These are phyloP conservation scores for Tubosaeta sp. DNA, from an alignment of 768 basidiomycete species.

Conservation along the genomic window DNA sequence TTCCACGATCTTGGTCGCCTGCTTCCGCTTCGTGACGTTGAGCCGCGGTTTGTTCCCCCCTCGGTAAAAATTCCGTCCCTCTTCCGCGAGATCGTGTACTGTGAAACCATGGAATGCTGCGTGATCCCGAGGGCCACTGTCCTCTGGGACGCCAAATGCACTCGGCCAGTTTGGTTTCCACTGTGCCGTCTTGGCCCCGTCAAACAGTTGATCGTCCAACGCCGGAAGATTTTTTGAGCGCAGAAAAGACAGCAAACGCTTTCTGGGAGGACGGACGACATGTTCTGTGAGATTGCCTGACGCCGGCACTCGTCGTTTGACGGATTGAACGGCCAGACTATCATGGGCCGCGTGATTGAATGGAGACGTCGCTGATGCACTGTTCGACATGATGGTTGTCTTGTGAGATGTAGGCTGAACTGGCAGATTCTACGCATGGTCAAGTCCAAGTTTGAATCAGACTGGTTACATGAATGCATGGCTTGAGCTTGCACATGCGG, in stretches of 20 bases:
- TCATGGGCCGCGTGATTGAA: not conserved
- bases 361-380: constrained; percentile 4
- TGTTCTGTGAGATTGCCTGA: constrained; percentile 8
- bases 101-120: constrained; percentile 8
- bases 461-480: not conserved
- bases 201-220: constrained; percentile 25
- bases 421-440: not conserved
- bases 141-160: constrained; percentile 19
- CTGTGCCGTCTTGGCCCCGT: constrained; percentile 22
- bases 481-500: not conserved
- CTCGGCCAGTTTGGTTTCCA: constrained; percentile 23
- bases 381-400: constrained; percentile 10
- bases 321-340: not conserved
- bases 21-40: constrained; percentile 30
- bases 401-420: not conserved
- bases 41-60: constrained; percentile 27
- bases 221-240: constrained; percentile 8
- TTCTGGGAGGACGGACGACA: constrained; percentile 5
- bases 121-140: constrained; percentile 11
- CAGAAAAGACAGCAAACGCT: constrained; percentile 14
- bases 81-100: constrained; percentile 4
- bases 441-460: constrained; percentile 14
- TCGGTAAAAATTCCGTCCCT: constrained; percentile 27
- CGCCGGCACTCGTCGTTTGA: not conserved
- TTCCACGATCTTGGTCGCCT: constrained; percentile 35